A percentile compares a stretch with the other conserved stretches of the same genome.
These are phyloP conservation scores for Neurospora terricola DNA, from an alignment of 495 filamentous ascomycete genomes.

Conservation along the genomic window DNA sequence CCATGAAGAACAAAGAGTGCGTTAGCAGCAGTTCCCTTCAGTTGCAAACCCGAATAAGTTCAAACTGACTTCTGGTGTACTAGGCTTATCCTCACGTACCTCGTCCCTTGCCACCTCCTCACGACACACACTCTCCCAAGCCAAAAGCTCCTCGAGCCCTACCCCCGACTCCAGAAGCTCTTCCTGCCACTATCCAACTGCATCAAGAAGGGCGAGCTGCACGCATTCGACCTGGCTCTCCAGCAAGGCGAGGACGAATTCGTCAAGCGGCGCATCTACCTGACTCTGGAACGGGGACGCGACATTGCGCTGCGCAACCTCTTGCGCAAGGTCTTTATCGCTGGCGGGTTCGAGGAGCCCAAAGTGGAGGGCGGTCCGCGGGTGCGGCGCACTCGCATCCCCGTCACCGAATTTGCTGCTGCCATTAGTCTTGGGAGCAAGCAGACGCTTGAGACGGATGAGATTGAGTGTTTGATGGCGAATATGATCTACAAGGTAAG, in stretches of 20 bases:
- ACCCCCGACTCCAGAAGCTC: slow-evolving; percentile 65
- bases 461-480: slow-evolving; percentile 89
- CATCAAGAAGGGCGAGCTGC: slow-evolving; percentile 74
- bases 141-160: slow-evolving; percentile 54
- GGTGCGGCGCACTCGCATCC: slow-evolving; percentile 65
- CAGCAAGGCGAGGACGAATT: slow-evolving; percentile 74
- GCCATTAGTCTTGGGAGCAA: slow-evolving; percentile 48
- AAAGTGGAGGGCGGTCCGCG: slow-evolving; percentile 51
- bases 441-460: slow-evolving; percentile 68
- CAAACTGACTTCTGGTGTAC: slow-evolving; percentile 1
- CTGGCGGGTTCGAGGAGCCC: slow-evolving; percentile 63
- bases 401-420: slow-evolving; percentile 64
- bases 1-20: slow-evolving; percentile 70
- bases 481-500: slow-evolving; percentile 95
- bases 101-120: slow-evolving; percentile 83
- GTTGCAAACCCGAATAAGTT: background rate
- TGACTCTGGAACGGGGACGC: slow-evolving; percentile 83
- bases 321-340: slow-evolving; percentile 78
- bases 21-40: slow-evolving; percentile 10
- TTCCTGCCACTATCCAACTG: slow-evolving; percentile 67
- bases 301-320: slow-evolving; percentile 87
- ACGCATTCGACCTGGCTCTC: slow-evolving; percentile 76
- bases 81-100: slow-evolving; percentile 88
- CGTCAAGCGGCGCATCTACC: slow-evolving; percentile 88
- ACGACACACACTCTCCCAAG: slow-evolving; percentile 79